Evolutionary conservation across 73 alveolate species (phyloP).

Genomic region (Paramecium biaurelia): DNA sequence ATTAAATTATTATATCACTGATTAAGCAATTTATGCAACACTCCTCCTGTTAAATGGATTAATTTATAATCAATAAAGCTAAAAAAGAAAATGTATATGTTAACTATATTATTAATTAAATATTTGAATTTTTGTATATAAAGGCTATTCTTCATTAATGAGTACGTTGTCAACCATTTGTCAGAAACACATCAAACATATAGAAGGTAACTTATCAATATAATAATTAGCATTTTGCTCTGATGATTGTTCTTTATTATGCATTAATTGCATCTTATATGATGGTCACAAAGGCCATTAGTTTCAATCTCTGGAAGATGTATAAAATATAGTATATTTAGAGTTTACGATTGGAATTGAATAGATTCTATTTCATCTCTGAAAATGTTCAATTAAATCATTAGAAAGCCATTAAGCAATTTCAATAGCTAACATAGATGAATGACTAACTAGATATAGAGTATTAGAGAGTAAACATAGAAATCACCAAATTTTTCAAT

Average conservation of each 20-base stretch:
- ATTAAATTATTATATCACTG: background rate
- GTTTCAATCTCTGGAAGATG: conserved; percentile 59
- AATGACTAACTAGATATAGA: background rate
- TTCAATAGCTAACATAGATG: background rate
- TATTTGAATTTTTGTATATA: background rate
- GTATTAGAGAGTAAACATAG: background rate
- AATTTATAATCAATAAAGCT: background rate
- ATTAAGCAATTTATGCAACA: background rate
- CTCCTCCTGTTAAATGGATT: background rate
- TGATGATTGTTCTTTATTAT: conserved; percentile 68
- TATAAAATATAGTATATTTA: background rate
- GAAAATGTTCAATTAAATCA: background rate
- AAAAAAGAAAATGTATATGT: background rate
- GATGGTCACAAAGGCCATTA: conserved; percentile 85
- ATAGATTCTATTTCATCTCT: background rate
- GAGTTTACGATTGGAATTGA: conserved; percentile 12
- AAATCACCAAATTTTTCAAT: background rate
- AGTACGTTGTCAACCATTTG: background rate
- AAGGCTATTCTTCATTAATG: background rate
- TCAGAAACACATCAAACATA: conserved; percentile 15
- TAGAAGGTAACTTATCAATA: conserved; percentile 24
- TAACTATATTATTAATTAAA: background rate
- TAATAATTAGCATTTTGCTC: conserved; percentile 78
- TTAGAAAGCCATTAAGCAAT: background rate
- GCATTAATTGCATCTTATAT: conserved; percentile 82